These are phyloP conservation scores for Cymbopogon citratus DNA, from an alignment of 176 grass and related monocot species.

Conservation along the genomic window DNA sequence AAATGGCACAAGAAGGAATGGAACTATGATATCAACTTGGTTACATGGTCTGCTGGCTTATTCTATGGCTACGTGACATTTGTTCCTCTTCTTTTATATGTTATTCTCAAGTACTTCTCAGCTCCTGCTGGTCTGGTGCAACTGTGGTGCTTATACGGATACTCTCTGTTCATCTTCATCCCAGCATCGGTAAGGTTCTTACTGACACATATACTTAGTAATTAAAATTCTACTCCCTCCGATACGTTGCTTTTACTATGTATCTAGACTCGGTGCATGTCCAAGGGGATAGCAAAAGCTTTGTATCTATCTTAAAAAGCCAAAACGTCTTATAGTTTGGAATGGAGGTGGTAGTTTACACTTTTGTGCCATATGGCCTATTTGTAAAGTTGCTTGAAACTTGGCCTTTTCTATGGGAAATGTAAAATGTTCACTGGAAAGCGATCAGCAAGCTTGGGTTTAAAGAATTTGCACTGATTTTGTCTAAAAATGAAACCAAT, in stretches of 20 bases:
- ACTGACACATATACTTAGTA: background rate
- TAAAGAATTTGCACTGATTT: background rate
- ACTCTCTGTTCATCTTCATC: conserved; percentile 95
- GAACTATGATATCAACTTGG: conserved; percentile 96
- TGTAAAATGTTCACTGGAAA: too few relatives aligned
- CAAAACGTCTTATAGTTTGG: too few relatives aligned
- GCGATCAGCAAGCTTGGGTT: background rate
- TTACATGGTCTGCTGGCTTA: conserved; percentile 95
- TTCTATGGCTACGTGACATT: conserved; percentile 94
- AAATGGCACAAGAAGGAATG: conserved; percentile 96
- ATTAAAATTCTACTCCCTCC: background rate
- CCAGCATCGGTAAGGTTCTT: conserved; percentile 71
- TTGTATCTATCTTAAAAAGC: too few relatives aligned
- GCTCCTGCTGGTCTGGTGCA: conserved; percentile 88
- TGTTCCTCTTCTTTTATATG: conserved; percentile 83
- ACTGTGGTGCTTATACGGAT: conserved; percentile 95
- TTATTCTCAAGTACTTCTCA: conserved; percentile 98
- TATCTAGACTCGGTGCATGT: too few relatives aligned
- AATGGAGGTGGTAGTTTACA: background rate
- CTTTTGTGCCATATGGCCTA: background rate
- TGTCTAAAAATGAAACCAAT: background rate
- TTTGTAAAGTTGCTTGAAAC: background rate
- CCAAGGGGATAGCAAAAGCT: too few relatives aligned
- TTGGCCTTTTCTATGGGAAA: background rate
- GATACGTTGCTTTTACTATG: too few relatives aligned